Percentiles rank a stretch among this genome's conserved stretches.
Evolutionary conservation across 768 basidiomycete genomes (phyloP).

Genomic region (Tulasnella sp.): DNA sequence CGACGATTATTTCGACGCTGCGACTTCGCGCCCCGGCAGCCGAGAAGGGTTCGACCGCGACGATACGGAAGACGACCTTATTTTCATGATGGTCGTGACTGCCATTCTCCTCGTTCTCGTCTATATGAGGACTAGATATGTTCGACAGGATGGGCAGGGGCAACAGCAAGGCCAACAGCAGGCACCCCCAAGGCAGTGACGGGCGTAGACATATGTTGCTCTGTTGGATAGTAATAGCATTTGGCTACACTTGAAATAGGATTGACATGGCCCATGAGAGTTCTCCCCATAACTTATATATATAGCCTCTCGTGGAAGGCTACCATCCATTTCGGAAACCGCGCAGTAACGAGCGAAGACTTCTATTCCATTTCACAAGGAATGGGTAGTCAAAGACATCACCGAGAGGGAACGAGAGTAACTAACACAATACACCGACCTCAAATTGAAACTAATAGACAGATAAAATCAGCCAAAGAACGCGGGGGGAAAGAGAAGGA

Average conservation of each 20-base stretch:
- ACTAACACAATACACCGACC: slow-evolving; percentile 11
- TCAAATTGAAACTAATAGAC: slow-evolving; percentile 10
- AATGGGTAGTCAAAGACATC: slow-evolving; percentile 10
- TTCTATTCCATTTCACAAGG: not conserved
- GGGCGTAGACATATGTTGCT: not conserved
- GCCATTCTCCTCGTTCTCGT: slow-evolving; percentile 16
- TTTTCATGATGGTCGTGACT: slow-evolving; percentile 24
- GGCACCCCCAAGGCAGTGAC: not conserved
- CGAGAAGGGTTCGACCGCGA: slow-evolving; percentile 23
- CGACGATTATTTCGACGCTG: slow-evolving; percentile 27
- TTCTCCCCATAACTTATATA: not conserved
- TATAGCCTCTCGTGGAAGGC: not conserved
- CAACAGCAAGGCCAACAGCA: not conserved
- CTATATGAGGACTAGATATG: slow-evolving; percentile 23
- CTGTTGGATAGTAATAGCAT: not conserved
- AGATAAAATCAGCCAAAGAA: not conserved
- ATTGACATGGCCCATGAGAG: not conserved
- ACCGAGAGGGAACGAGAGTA: not conserved
- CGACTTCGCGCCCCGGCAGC: slow-evolving; percentile 21
- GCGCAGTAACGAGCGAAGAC: not conserved
- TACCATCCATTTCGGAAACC: not conserved
- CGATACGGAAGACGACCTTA: slow-evolving; percentile 22
- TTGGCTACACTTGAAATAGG: not conserved
- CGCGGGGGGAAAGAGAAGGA: not conserved
- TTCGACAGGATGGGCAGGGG: not conserved